Base-by-base conservation (phyloP, 2,329 filamentous ascomycete genomes). In the Fusarium oxysporum region DNA sequence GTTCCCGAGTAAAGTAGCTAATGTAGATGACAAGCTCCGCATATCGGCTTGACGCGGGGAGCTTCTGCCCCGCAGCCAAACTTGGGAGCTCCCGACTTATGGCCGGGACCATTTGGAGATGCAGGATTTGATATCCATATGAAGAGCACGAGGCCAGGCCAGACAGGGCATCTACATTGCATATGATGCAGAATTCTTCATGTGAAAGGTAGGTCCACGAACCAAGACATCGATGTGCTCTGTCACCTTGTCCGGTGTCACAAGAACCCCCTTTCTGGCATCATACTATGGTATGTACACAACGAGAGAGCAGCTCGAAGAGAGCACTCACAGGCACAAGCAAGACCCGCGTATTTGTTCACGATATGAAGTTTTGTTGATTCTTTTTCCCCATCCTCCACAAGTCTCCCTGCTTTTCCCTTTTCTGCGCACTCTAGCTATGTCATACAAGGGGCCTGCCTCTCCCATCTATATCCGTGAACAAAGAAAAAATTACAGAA, bases 361-460 rank as follows among this genome's bases (percentile, higher is more conserved):
- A 67, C 33, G 50, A 73, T 60, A 43, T 33, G 28, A 43, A 37
- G 47, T 61, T 47, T 64, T 68, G 25, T 64, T 68, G 19, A 60
- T 64, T 73, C 45, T 43, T 43, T 44, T 51, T 44, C 47, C 54
- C 35, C 8, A 41, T 51, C 50, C 62, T 47, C 35, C 23, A 43
- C 50, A 47, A 33, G 64, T 58, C 61, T 56, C 65, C 57, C 48
- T 74, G 41, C 68, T 74, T 74, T 74, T 70, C 68, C 50, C 68
- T 69, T 74, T 74, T 66, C 68, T 58, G 68, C 54, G 41, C 71
- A 65, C 71, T 74, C 71, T 74, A 66, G 45, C 71, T 70, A 74
- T 72, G 71, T 74, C 68, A 54, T 77, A 77, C 74, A 77, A 75
- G 62, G 67, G 58, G 59, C 62, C 62, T 67, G 61, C 44, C 68